phyloP scores from a whole-genome alignment of 2,329 filamentous ascomycete genomes.

The Seiridium unicorne region DNA sequence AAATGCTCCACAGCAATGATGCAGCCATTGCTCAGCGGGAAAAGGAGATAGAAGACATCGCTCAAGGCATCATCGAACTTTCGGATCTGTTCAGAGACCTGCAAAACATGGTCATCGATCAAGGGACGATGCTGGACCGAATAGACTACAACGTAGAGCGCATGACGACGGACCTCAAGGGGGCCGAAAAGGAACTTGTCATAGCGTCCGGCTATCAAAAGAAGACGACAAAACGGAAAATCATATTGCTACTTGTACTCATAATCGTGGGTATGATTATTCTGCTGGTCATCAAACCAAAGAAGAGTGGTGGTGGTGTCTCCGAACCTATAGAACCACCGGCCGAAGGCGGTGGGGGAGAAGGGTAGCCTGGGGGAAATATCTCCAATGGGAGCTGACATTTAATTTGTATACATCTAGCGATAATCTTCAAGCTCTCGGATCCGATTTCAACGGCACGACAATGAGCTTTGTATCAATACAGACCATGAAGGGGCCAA shows the following conservation, averaged over 20 bases:
- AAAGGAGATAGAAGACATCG: constrained; percentile 95
- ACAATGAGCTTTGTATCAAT: constrained; percentile 1
- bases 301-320: constrained; percentile 34
- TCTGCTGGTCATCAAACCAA: constrained; percentile 77
- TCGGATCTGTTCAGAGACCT: constrained; percentile 96
- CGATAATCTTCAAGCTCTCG: constrained; percentile 1
- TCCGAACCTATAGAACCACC: constrained; percentile 3
- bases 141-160: constrained; percentile 98
- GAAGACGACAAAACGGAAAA: constrained; percentile 84
- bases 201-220: constrained; percentile 88
- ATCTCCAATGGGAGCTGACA: background rate
- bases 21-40: constrained; percentile 86
- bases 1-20: constrained; percentile 71
- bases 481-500: background rate
- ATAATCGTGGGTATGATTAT: constrained; percentile 87
- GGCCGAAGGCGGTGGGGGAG: constrained; percentile 5
- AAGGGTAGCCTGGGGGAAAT: background rate
- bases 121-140: constrained; percentile 86
- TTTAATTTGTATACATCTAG: constrained; percentile 4
- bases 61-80: constrained; percentile 95
- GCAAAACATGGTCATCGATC: constrained; percentile 92
- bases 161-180: constrained; percentile 92
- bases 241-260: constrained; percentile 84
- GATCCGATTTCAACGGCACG: background rate
- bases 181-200: constrained; percentile 86